Evolutionary conservation across 1,284 basidiomycete species (phyloP).

Genomic region (Ganoderma multipileum): DNA sequence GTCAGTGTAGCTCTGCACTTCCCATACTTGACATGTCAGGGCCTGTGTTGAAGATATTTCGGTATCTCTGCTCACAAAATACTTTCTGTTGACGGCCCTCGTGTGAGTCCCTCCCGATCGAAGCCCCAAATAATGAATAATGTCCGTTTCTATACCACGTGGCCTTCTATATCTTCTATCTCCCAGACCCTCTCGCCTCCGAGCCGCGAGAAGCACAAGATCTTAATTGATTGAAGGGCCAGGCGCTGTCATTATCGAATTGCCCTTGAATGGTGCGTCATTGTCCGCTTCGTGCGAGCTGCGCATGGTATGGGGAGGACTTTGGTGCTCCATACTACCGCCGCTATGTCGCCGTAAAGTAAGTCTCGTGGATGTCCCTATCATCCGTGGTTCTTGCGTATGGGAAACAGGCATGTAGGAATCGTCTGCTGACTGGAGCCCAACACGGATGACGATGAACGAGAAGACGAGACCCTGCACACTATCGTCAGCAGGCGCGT

Average conservation of each 20-base stretch:
- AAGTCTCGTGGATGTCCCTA: not conserved
- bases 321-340: not conserved
- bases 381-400: not conserved
- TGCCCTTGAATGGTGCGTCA: not conserved
- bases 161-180: not conserved
- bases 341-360: not conserved
- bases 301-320: not conserved
- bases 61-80: not conserved
- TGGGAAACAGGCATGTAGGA: not conserved
- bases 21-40: not conserved
- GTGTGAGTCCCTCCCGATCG: not conserved
- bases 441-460: conserved; percentile 3
- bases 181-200: not conserved
- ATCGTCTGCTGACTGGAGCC: not conserved
- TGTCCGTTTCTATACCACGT: not conserved
- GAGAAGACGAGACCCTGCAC: not conserved
- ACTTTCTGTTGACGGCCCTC: not conserved
- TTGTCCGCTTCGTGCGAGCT: not conserved
- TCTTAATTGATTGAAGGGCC: not conserved
- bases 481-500: not conserved
- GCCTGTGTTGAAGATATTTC: not conserved
- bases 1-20: not conserved
- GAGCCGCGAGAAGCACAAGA: not conserved
- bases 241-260: not conserved
- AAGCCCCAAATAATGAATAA: not conserved